A percentile compares a stretch with the other conserved stretches of the same genome.
These are phyloP conservation scores for Centella asiatica DNA, from an alignment of 129 eudicot genomes.

Conservation along the genomic window DNA sequence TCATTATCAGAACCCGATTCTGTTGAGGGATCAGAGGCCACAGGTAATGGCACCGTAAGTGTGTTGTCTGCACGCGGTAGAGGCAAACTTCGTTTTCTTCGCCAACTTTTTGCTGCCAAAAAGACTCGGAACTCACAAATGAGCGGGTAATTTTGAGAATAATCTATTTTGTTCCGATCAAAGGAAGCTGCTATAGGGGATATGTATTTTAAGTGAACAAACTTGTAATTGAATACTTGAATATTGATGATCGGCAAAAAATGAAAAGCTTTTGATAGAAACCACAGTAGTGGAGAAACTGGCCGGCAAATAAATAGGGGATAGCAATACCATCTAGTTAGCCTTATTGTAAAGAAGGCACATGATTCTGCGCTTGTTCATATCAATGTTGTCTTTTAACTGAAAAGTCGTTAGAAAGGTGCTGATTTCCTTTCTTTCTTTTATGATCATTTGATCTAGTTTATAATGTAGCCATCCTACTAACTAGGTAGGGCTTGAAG, in stretches of 20 bases:
- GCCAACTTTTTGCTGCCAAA: conserved; percentile 92
- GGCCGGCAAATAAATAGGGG: conserved; percentile 12
- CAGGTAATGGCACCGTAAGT: conserved; percentile 51
- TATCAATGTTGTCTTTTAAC: background rate
- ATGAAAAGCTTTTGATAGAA: conserved; percentile 4
- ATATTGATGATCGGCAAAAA: conserved; percentile 8
- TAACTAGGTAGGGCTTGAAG: too few species aligned
- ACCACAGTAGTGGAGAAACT: conserved; percentile 1
- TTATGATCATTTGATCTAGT: background rate
- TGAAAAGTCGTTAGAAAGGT: background rate
- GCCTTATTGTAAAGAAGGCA: conserved; percentile 18
- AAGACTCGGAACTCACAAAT: conserved; percentile 59
- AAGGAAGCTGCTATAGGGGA: conserved; percentile 2
- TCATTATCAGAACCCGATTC: conserved; percentile 35
- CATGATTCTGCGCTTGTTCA: conserved; percentile 6
- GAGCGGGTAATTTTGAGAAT: conserved; percentile 24
- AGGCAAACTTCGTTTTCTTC: conserved; percentile 74
- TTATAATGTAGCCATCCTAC: too few species aligned
- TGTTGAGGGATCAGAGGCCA: conserved; percentile 28
- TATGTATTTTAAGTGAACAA: conserved; percentile 7
- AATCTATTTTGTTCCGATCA: conserved; percentile 6
- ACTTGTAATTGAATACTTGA: conserved; percentile 12
- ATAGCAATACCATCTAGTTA: background rate
- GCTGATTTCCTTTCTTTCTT: background rate
- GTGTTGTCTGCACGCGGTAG: conserved; percentile 67